These are phyloP conservation scores for Amborella trichopoda DNA, from an alignment of 164 flowering plant species.

Conservation along the genomic window DNA sequence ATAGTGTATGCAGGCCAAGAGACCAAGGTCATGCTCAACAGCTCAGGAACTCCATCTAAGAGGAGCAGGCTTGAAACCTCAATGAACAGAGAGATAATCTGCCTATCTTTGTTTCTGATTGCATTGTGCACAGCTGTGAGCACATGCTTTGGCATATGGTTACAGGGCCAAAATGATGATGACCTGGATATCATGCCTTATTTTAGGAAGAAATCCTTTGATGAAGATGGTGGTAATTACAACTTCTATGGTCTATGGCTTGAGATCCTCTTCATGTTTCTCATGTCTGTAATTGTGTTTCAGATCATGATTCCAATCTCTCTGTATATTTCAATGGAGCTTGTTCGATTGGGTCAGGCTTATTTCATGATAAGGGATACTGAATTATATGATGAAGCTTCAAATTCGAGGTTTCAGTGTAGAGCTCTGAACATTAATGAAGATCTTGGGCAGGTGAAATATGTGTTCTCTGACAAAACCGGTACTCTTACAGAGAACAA, in stretches of 20 bases:
- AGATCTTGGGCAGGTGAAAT: conserved; percentile 91
- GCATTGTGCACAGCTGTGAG: conserved; percentile 56
- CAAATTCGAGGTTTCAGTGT: conserved; percentile 84
- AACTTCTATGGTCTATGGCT: conserved; percentile 67
- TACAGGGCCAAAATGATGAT: conserved; percentile 43
- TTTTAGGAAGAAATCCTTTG: conserved; percentile 46
- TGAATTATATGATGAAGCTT: conserved; percentile 50
- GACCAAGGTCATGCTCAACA: conserved; percentile 97
- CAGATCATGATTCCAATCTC: conserved; percentile 98
- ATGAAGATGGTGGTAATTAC: conserved; percentile 20
- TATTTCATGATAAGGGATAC: conserved; percentile 82
- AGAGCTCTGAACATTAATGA: conserved; percentile 96
- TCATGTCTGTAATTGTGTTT: conserved; percentile 91
- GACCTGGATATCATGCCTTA: conserved; percentile 46
- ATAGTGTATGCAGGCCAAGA: conserved; percentile 83
- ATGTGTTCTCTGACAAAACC: conserved; percentile 94
- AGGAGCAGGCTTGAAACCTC: conserved; percentile 78
- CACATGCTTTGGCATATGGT: conserved; percentile 63
- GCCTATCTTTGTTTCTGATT: conserved; percentile 64
- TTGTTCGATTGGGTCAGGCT: conserved; percentile 95
- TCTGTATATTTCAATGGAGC: conserved; percentile 96
- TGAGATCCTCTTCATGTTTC: conserved; percentile 77
- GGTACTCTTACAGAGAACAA: conserved; percentile 98
- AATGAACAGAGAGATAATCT: conserved; percentile 80
- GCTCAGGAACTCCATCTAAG: conserved; percentile 92